Base-by-base conservation (phyloP, 169 alveolate species). In the Eimeria praecox region DNA sequence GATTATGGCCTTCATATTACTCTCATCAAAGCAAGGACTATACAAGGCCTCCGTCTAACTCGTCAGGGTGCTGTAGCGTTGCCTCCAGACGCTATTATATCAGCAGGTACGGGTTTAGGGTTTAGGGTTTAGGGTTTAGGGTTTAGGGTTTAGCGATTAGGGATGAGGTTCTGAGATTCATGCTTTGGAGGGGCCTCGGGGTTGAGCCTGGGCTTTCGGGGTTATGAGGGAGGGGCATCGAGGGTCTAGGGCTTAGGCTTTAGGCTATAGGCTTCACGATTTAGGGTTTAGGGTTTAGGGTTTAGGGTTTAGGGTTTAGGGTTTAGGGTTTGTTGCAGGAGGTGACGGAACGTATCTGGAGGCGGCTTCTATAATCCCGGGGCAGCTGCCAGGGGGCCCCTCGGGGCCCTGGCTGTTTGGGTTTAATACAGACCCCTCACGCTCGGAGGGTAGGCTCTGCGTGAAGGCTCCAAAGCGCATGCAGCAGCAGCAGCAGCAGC, bases 321-420 rank as follows among this genome's bases (percentile, higher is more conserved):
- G 35, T 52, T 52, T 52, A 20, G 62, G 62, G 62, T 52, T 52
- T 12, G 18, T 52, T 52, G 62, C 62, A 35, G 98, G 98, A 33
- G 98, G 98, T 22, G 98, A 97, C 95, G 98, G 98, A n/a, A 97
- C 98, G 22, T 96, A 95, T 77, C 96, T 97, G 62, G 98, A 97
- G 95, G 98, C 98, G 2, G 98, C 98, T 18, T 95, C 98, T 8
- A 69, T 97, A 94, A 86, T 97, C 33, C 97, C 98, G 33, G 82
- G 82, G 9, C 87, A 90, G 16, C 5, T 46, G 62, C 54, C 42
- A 16, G 87, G 87, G 49, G 69, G n/a, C 69, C 95, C 85, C 10
- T 46, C 52, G 10, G 73, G 83, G 59, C 54, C 96, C 44, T 94
- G 96, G 97, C 69, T 97, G 42, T 96, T 96, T n/a, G 98, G 98